phyloP scores from a whole-genome alignment of 2,329 filamentous ascomycete genomes.

The Cytospora piceicola region DNA sequence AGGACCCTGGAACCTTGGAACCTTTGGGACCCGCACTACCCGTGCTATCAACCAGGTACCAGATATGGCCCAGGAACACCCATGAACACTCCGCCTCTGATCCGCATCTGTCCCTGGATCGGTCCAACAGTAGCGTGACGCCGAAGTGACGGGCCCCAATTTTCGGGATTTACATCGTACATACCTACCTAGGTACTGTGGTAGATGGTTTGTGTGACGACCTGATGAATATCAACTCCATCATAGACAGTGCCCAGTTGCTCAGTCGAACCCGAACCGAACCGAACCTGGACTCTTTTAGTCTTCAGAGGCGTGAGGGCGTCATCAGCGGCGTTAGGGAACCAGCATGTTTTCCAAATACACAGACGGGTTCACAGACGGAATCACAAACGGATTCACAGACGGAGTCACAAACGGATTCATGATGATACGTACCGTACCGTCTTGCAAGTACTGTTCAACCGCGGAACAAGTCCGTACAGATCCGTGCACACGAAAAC shows the following conservation, averaged over 20 bases:
- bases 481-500: neutral
- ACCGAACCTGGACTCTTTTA: too few relatives aligned
- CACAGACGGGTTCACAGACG: too few relatives aligned
- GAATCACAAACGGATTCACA: too few relatives aligned
- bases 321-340: too few relatives aligned
- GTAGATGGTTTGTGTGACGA: conserved; percentile 1
- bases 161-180: neutral
- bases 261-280: too few relatives aligned
- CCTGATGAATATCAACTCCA: neutral
- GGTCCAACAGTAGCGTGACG: neutral
- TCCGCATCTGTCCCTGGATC: conserved; percentile 1
- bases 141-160: conserved; percentile 1
- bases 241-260: too few relatives aligned
- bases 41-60: conserved; percentile 3
- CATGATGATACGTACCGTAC: too few relatives aligned
- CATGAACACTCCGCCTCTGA: neutral
- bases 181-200: too few relatives aligned
- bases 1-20: too few relatives aligned
- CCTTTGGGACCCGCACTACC: neutral
- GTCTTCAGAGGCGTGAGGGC: too few relatives aligned
- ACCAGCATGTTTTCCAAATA: too few relatives aligned
- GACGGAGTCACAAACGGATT: too few relatives aligned
- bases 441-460: neutral
- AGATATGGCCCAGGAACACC: neutral
- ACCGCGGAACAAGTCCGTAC: neutral